Conservation (phyloP, 192 early-diverging fungal genomes). For the Umbelopsis vinacea region DNA sequence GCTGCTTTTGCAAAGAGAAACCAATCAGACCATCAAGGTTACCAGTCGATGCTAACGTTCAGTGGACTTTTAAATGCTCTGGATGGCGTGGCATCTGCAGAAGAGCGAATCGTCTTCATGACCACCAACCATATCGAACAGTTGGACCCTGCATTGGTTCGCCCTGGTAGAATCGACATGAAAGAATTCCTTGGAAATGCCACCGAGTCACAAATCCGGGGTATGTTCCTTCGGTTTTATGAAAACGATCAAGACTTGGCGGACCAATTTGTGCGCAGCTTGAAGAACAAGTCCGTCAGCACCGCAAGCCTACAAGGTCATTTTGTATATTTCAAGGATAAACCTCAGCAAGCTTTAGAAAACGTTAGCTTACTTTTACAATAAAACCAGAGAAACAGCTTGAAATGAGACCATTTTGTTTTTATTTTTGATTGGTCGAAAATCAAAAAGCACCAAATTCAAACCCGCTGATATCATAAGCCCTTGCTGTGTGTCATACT, state of each 20-base stretch:
- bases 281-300: conserved; percentile 64
- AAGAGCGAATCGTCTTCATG: conserved; percentile 90
- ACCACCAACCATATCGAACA: conserved; percentile 86
- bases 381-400: background rate
- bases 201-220: conserved; percentile 63
- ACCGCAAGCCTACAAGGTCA: conserved; percentile 94
- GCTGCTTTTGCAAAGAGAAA: conserved; percentile 78
- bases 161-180: conserved; percentile 81
- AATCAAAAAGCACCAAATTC: conserved; percentile 15
- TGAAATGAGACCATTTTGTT: background rate
- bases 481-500: background rate
- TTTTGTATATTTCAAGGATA: conserved; percentile 88
- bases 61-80: conserved; percentile 88
- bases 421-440: background rate
- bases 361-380: conserved; percentile 31
- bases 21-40: conserved; percentile 74
- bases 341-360: conserved; percentile 70
- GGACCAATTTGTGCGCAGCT: conserved; percentile 66
- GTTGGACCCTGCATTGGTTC: conserved; percentile 78
- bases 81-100: conserved; percentile 86
- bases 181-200: conserved; percentile 80
- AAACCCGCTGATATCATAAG: conserved; percentile 2
- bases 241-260: conserved; percentile 59
- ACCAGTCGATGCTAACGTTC: conserved; percentile 84
- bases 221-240: conserved; percentile 86